Conservation (phyloP, 768 basidiomycete species). For the Suillus brevipes region DNA sequence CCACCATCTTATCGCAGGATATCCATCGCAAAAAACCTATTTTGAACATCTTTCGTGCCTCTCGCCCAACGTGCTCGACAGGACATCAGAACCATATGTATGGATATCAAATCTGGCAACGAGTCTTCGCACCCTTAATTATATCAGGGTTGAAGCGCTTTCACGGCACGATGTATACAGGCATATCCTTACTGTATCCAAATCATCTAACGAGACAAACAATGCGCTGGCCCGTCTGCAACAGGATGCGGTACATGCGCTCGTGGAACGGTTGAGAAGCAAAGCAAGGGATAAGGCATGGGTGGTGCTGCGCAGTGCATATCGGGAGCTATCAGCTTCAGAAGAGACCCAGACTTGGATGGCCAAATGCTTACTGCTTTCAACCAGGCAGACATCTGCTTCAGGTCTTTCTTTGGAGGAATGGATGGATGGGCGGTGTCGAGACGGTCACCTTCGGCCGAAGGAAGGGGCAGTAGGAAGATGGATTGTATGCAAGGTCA, state of each 20-base stretch:
- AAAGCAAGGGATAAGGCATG: conserved; percentile 59
- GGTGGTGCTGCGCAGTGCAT: conserved; percentile 58
- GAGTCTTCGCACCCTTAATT: conserved; percentile 55
- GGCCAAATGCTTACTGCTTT: conserved; percentile 46
- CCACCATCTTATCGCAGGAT: conserved; percentile 54
- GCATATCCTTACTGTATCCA: conserved; percentile 17
- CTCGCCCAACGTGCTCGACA: conserved; percentile 38
- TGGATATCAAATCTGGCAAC: conserved; percentile 59
- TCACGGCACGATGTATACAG: conserved; percentile 34
- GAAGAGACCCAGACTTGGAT: conserved; percentile 49
- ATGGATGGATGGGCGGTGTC: conserved; percentile 52
- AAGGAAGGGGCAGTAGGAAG: conserved; percentile 55
- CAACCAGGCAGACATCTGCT: conserved; percentile 32
- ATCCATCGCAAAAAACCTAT: conserved; percentile 67
- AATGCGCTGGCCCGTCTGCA: conserved; percentile 26
- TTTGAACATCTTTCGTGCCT: conserved; percentile 23
- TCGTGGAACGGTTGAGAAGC: conserved; percentile 48
- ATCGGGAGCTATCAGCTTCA: conserved; percentile 54
- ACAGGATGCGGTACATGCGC: conserved; percentile 42
- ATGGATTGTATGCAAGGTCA: conserved; percentile 62
- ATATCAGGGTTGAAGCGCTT: conserved; percentile 49
- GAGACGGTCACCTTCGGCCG: conserved; percentile 47
- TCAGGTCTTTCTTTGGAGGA: conserved; percentile 38
- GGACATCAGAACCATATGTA: conserved; percentile 31
- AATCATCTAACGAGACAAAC: conserved; percentile 6